Conservation (phyloP, 495 filamentous ascomycete genomes). For the Pseudotulostoma volvatum region DNA sequence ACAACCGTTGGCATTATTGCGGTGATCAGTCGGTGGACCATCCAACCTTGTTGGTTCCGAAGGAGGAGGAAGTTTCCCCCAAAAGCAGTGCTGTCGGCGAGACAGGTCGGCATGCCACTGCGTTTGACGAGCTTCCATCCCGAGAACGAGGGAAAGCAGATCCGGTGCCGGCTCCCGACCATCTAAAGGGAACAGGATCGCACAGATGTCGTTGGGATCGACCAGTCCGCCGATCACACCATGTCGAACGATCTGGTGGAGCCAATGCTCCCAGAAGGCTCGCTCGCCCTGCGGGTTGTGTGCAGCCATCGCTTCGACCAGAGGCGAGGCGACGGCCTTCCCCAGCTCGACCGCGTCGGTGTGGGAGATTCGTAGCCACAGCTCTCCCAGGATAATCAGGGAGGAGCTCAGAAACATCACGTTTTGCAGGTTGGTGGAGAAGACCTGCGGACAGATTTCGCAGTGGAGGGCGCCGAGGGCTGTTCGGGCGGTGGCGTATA, state of each 20-base stretch:
- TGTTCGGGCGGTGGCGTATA: constrained; percentile 39
- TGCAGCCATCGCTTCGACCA: constrained; percentile 13
- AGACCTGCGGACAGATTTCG: constrained; percentile 34
- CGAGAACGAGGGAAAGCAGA: constrained; percentile 21
- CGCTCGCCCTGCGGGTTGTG: constrained; percentile 14
- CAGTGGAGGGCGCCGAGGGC: constrained; percentile 45
- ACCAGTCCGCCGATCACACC: constrained; percentile 21
- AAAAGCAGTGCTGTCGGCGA: too few species aligned
- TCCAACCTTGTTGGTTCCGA: constrained; percentile 2
- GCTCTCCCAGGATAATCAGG: constrained; percentile 43
- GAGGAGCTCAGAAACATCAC: constrained; percentile 51
- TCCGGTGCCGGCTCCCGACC: too few species aligned
- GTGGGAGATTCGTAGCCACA: constrained; percentile 30
- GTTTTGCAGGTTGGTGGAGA: constrained; percentile 37
- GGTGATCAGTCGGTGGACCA: constrained; percentile 1
- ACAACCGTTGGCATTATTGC: too few species aligned
- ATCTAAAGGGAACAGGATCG: too few species aligned
- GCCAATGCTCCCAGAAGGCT: constrained; percentile 23
- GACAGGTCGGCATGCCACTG: constrained; percentile 23
- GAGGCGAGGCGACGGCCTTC: constrained; percentile 18
- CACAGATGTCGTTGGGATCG: constrained; percentile 10
- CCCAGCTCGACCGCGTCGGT: constrained; percentile 22
- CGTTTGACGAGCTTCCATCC: constrained; percentile 27
- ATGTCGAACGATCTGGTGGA: constrained; percentile 22
- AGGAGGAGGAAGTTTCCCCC: constrained; percentile 10